Conservation (phyloP, 2,329 filamentous ascomycete species). For the Ilyonectria mors-panacis region DNA sequence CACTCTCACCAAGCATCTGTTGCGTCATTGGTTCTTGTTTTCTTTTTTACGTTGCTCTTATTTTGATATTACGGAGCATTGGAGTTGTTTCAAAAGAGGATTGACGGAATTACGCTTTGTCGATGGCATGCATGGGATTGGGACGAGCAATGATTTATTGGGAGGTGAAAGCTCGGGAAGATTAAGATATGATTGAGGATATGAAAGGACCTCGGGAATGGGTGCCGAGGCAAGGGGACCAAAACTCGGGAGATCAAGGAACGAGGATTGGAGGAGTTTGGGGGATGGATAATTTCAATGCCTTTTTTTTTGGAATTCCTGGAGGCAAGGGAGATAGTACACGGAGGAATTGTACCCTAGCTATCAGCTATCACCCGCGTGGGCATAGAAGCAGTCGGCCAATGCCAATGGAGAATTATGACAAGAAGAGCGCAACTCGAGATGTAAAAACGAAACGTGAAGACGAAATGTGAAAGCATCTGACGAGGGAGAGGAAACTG, state of each 20-base stretch:
- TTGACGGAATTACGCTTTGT: slow-evolving; percentile 13
- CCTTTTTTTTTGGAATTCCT: slow-evolving; percentile 5
- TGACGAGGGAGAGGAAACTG: background rate
- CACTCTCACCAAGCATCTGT: background rate
- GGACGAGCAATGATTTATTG: slow-evolving; percentile 11
- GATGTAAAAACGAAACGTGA: background rate
- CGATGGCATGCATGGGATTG: slow-evolving; percentile 14
- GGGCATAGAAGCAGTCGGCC: slow-evolving; percentile 23
- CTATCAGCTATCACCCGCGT: background rate
- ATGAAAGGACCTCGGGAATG: slow-evolving; percentile 10
- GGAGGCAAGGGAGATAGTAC: slow-evolving; percentile 11
- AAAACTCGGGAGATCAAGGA: slow-evolving; percentile 17
- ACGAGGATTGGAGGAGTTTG: slow-evolving; percentile 25
- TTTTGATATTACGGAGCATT: slow-evolving; percentile 14
- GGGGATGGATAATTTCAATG: slow-evolving; percentile 17
- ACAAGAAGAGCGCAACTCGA: background rate
- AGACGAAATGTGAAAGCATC: background rate
- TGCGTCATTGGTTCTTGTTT: background rate
- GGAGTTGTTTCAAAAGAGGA: slow-evolving; percentile 28
- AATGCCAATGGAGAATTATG: slow-evolving; percentile 26
- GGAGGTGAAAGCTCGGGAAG: slow-evolving; percentile 4
- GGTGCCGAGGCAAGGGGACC: slow-evolving; percentile 6
- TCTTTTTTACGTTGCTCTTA: slow-evolving; percentile 6
- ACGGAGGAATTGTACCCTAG: slow-evolving; percentile 13
- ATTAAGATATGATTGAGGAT: slow-evolving; percentile 6